Evolutionary conservation across 495 filamentous ascomycete species (phyloP).

Genomic region (Amorphotheca resinae): DNA sequence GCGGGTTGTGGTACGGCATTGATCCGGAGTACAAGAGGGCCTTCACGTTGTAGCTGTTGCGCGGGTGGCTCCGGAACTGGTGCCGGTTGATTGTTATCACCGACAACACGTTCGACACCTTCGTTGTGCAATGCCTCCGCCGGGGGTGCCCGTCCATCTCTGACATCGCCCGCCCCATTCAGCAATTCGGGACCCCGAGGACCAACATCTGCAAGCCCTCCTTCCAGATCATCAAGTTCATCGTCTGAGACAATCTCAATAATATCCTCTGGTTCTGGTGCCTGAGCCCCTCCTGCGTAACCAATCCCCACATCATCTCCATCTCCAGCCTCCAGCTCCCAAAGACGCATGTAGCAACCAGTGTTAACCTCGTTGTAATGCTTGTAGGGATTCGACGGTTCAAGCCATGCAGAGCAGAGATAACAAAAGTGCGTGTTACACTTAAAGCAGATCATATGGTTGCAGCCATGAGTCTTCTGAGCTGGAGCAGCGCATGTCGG

Average conservation of each 20-base stretch:
- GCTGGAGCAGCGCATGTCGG: slow-evolving; percentile 79
- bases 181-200: neutral
- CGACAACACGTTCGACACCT: neutral
- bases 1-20: slow-evolving; percentile 18
- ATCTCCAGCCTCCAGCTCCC: slow-evolving; percentile 81
- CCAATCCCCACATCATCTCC: slow-evolving; percentile 45
- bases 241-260: slow-evolving; percentile 1
- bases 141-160: neutral
- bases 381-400: slow-evolving; percentile 64
- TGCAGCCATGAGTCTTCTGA: slow-evolving; percentile 89
- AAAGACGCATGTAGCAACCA: slow-evolving; percentile 69
- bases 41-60: slow-evolving; percentile 29
- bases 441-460: slow-evolving; percentile 92
- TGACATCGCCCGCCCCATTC: neutral
- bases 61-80: slow-evolving; percentile 5
- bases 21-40: slow-evolving; percentile 41
- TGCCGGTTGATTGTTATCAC: neutral
- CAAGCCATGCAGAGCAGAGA: slow-evolving; percentile 80
- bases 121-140: neutral
- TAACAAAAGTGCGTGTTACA: slow-evolving; percentile 94
- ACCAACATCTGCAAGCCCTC: neutral
- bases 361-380: slow-evolving; percentile 68
- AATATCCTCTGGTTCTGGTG: neutral
- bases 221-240: slow-evolving; percentile 11
- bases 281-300: slow-evolving; percentile 33